These are phyloP conservation scores for Fusarium devonianum DNA, from an alignment of 2,329 filamentous ascomycete species.

Conservation along the genomic window DNA sequence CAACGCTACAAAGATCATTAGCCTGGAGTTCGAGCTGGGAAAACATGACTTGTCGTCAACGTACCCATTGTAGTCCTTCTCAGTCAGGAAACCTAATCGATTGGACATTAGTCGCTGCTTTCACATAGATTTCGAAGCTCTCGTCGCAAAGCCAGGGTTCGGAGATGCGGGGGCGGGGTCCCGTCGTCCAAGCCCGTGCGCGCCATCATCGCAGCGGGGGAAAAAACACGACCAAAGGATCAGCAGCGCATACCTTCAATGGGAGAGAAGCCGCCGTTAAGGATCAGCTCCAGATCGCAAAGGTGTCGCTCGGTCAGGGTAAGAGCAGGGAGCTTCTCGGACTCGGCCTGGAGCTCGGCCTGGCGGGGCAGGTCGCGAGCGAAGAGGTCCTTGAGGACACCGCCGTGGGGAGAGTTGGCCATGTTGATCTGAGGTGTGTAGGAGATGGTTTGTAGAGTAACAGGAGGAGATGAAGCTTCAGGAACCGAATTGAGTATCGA, in stretches of 20 bases:
- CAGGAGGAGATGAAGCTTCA: conserved; percentile 9
- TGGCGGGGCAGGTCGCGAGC: conserved; percentile 89
- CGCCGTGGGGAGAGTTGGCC: conserved; percentile 82
- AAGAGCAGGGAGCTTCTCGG: conserved; percentile 85
- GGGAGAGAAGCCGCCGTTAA: conserved; percentile 97
- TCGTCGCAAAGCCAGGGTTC: conserved; percentile 19
- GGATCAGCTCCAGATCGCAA: conserved; percentile 95
- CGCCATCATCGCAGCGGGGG: conserved; percentile 25
- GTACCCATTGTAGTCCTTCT: conserved; percentile 95
- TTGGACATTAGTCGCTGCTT: conserved; percentile 22
- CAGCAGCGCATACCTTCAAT: conserved; percentile 77
- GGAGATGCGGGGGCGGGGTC: conserved; percentile 39
- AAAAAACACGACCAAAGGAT: conserved; percentile 2
- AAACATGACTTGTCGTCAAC: conserved; percentile 35
- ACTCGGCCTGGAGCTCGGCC: conserved; percentile 79
- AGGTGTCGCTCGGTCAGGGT: conserved; percentile 91
- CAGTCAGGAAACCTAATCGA: conserved; percentile 85
- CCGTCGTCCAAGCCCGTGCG: conserved; percentile 17
- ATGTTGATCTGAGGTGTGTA: conserved; percentile 51
- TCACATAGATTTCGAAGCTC: conserved; percentile 5
- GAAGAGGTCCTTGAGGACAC: conserved; percentile 96
- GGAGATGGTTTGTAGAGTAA: conserved; percentile 6
- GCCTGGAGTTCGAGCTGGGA: background rate
- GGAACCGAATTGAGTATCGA: conserved; percentile 8
- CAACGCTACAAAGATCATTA: conserved; percentile 69